These are phyloP conservation scores for Tuber umbilicatum DNA, from an alignment of 495 filamentous ascomycete genomes.

Conservation along the genomic window DNA sequence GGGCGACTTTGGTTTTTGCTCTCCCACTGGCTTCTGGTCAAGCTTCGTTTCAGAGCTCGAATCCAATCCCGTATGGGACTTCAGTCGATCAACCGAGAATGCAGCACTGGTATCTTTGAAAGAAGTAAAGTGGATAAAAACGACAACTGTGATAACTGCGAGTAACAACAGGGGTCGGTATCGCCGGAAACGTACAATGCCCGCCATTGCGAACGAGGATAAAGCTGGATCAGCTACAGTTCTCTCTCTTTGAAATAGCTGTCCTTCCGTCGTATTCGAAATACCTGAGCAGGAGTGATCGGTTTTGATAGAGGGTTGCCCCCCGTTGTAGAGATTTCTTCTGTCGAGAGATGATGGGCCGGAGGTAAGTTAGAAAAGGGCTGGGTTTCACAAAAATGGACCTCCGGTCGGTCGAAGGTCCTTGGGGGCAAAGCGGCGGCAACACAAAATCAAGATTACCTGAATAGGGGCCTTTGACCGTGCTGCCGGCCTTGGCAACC, in stretches of 20 bases:
- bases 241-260: neutral
- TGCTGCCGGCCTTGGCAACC: neutral
- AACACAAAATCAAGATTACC: neutral
- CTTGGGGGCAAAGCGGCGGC: neutral
- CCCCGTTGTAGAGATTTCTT: neutral
- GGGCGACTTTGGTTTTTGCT: conserved; percentile 23
- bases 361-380: neutral
- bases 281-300: neutral
- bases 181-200: conserved; percentile 33
- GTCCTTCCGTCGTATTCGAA: neutral
- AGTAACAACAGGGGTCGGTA: conserved; percentile 33
- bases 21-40: conserved; percentile 17
- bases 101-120: conserved; percentile 26
- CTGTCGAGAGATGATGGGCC: neutral
- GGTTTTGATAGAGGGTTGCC: neutral
- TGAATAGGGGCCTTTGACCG: neutral
- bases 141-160: conserved; percentile 25
- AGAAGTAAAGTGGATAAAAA: conserved; percentile 32
- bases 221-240: neutral
- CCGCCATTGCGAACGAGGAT: conserved; percentile 19
- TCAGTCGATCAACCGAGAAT: conserved; percentile 26
- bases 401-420: neutral
- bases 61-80: conserved; percentile 12
- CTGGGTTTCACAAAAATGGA: neutral
- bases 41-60: conserved; percentile 8